Conservation (phyloP, 768 basidiomycete genomes). For the Phaeotremella fagi region DNA sequence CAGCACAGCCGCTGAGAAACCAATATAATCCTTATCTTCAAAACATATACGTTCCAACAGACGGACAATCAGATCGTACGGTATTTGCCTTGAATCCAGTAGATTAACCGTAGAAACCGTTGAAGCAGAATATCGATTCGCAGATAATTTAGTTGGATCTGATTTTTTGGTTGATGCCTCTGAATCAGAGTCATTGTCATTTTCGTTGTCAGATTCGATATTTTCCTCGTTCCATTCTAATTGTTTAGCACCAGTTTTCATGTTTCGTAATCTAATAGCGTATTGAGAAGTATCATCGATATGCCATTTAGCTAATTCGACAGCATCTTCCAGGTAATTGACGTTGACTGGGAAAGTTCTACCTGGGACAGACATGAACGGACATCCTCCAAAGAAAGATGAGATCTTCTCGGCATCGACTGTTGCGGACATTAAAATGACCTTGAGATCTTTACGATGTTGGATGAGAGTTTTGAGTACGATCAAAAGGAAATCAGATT, state of each 20-base stretch:
- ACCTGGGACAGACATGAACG: conserved; percentile 81
- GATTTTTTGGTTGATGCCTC: conserved; percentile 33
- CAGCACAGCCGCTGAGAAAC: conserved; percentile 73
- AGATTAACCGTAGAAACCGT: conserved; percentile 76
- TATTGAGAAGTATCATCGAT: conserved; percentile 77
- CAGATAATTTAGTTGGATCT: conserved; percentile 42
- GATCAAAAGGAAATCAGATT: conserved; percentile 93
- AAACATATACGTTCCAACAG: conserved; percentile 81
- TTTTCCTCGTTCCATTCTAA: conserved; percentile 77
- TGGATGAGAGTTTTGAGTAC: conserved; percentile 77
- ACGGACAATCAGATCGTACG: conserved; percentile 80
- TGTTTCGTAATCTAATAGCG: conserved; percentile 51
- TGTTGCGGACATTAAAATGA: conserved; percentile 96
- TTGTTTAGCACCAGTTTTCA: conserved; percentile 52
- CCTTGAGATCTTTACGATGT: conserved; percentile 75
- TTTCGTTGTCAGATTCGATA: conserved; percentile 54
- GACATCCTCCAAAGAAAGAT: conserved; percentile 73
- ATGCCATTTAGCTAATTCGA: conserved; percentile 73
- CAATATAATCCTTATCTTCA: conserved; percentile 54
- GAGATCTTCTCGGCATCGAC: conserved; percentile 69
- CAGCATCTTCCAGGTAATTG: conserved; percentile 81
- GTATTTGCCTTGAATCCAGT: conserved; percentile 80
- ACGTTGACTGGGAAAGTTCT: conserved; percentile 89
- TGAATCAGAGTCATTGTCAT: too few relatives aligned
- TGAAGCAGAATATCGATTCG: conserved; percentile 62